Conservation (phyloP, 2,329 filamentous ascomycete genomes). For the Diplodia intermedia region DNA sequence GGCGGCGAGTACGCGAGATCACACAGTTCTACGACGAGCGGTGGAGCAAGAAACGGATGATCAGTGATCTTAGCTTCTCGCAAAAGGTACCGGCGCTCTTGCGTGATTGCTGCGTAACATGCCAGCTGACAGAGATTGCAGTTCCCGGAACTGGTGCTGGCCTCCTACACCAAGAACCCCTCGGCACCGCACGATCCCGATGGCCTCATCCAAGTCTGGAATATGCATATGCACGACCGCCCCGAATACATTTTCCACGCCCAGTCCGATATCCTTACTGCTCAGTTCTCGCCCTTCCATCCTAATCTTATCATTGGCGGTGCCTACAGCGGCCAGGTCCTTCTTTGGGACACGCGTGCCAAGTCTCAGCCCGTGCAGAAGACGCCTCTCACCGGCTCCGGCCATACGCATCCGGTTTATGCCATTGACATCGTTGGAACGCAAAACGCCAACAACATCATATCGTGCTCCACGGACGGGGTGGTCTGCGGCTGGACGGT, state of each 20-base stretch:
- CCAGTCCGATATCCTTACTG: conserved; percentile 91
- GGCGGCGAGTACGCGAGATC: conserved; percentile 81
- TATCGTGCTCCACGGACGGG: conserved; percentile 95
- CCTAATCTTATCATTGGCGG: conserved; percentile 95
- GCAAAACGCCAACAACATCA: conserved; percentile 98
- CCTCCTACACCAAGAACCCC: conserved; percentile 96
- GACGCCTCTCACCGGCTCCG: conserved; percentile 91
- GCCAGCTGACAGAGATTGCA: conserved; percentile 44
- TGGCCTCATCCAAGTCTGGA: conserved; percentile 96
- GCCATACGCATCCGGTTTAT: conserved; percentile 96
- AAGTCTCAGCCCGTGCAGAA: conserved; percentile 86
- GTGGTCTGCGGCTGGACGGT: conserved; percentile 97
- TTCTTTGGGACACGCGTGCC: conserved; percentile 95
- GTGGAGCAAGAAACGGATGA: conserved; percentile 97
- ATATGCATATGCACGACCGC: conserved; percentile 89
- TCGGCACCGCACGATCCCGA: conserved; percentile 92
- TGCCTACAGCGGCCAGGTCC: conserved; percentile 93
- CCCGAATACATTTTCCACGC: conserved; percentile 97
- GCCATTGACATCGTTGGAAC: conserved; percentile 95
- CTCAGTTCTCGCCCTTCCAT: conserved; percentile 98
- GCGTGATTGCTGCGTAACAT: no score
- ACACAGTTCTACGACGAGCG: conserved; percentile 93
- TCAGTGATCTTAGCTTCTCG: conserved; percentile 94
- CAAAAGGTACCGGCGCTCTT: conserved; percentile 66
- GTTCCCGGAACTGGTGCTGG: conserved; percentile 89